Evolutionary conservation across 148 eudicot species (phyloP), one percentile per base, ranked within the genome.

Genomic region (Vaccinium macrocarpon): DNA sequence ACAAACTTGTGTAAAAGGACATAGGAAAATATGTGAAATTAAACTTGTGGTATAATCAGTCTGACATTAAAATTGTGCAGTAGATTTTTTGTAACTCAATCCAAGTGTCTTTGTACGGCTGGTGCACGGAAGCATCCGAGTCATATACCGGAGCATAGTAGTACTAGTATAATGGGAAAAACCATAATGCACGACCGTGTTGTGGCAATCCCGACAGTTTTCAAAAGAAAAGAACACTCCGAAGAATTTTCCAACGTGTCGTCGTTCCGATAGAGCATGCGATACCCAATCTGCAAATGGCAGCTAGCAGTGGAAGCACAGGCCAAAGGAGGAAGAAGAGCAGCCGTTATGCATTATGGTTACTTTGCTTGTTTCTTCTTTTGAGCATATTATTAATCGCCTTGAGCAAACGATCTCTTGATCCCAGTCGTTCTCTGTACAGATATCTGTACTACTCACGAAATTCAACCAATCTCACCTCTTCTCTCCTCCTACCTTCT

Each of bases 211-310:
- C 62, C 62, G 8, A 62, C 29, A 8, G 27, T 8, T 23, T n/a
- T 21, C 29, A 9, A 29, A n/a, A 62, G 70, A n/a, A 62, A 23
- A 62, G 13, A n/a, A 62, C 2, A 9, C 8, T 25, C 2, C 29
- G n/a, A n/a, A 8, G 70, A 62, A 23, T 23, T 62, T 62, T 57
- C 62, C 16, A 15, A 15, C 62, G 18, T 53, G 56, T 10, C 19
- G 62, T 16, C 5, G n/a, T 57, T n/a, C 70, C 70, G 10, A 61
- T 62, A 70, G 42, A 70, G 19, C 74, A 29, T 29, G 74, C 42
- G 74, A 70, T 70, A 42, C 74, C 74, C 74, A 70, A 29, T 27
- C 74, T 29, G 70, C 42, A 70, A 29, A 70, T 70, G 74, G 74
- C 42, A 70, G 46, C 46, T 70, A 70, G 74, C 74, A 29, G 29